Evolutionary conservation across 2,329 filamentous ascomycete species (phyloP).

Genomic region (Davidsoniella australis): DNA sequence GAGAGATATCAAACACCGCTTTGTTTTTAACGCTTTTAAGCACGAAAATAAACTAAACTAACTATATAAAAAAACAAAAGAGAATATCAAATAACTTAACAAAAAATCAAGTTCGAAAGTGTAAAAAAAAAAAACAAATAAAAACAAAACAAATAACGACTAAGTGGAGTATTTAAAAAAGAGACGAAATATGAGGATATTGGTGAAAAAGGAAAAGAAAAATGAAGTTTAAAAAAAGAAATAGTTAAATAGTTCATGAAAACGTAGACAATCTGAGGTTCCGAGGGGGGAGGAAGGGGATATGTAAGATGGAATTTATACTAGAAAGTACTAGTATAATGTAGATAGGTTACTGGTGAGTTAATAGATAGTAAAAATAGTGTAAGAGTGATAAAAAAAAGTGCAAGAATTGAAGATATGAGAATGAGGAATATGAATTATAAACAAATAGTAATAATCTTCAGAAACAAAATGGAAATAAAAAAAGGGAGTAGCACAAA

Average conservation of each 20-base stretch:
- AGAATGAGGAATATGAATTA: not conserved
- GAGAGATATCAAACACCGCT: no score
- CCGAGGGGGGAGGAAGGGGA: not conserved
- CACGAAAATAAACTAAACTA: no score
- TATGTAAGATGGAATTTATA: not conserved
- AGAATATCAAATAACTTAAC: not conserved
- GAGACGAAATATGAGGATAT: not conserved
- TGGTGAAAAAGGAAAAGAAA: not conserved
- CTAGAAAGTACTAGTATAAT: not conserved
- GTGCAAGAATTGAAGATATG: not conserved
- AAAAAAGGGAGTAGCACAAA: not conserved
- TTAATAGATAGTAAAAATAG: not conserved
- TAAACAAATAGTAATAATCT: not conserved
- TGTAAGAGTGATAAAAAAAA: not conserved
- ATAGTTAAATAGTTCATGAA: not conserved
- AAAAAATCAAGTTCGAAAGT: not conserved
- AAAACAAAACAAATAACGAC: not conserved
- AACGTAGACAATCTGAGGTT: not conserved
- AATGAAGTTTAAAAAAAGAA: slow-evolving; percentile 1
- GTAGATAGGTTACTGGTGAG: not conserved
- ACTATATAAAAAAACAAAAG: not conserved
- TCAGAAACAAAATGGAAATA: not conserved
- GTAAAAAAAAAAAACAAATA: not conserved
- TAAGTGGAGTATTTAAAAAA: not conserved
- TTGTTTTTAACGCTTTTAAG: no score